Evolutionary conservation across 2,329 filamentous ascomycete species (phyloP), one percentile per base, ranked within the genome.

Genomic region (Gliomastix tumulicola): DNA sequence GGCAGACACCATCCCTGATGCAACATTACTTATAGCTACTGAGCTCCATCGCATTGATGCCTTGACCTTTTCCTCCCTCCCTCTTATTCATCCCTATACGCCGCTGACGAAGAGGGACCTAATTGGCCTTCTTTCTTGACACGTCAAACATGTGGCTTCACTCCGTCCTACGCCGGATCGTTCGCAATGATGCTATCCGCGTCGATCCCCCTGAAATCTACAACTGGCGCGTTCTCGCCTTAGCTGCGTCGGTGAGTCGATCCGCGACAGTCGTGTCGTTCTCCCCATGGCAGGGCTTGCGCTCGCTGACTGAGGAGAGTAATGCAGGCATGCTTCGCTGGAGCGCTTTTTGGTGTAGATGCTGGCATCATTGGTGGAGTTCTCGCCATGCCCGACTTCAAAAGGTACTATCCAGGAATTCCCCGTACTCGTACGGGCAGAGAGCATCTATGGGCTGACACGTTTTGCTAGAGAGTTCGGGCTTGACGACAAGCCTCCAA

Each of bases 141-240:
- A 32, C 18, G 12, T 19, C 11, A 6, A 34, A 17, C 4, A 50
- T 49, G 47, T 42, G 44, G 10, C 44, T 50, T 37, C 42, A 41
- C 33, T 22, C 32, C 9, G 25, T 53, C 23, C 39, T 53, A 19
- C 45, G 45, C 27, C 49, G 49, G 39, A 66, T 72, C 44, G 65
- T 71, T 43, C 64, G 63, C 48, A 72, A 72, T 54, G 68, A 84
- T 49, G 75, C 81, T 38, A 82, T 84, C 66, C 76, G 68, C 53
- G 60, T 65, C 36, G 81, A 85, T 51, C 81, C 81, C 12, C 67
- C 69, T 13, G 75, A 84, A 55, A 77, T 84, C 41, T 84, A 84
- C 55, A 78, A 78, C 49, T 84, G 80, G 79, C 71, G 79, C 36
- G 77, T 82, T 5, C 82, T 79, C 42, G 62, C 74, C 35, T 60